phyloP scores from a whole-genome alignment of 2,329 filamentous ascomycete genomes.

The Eutypa lata region DNA sequence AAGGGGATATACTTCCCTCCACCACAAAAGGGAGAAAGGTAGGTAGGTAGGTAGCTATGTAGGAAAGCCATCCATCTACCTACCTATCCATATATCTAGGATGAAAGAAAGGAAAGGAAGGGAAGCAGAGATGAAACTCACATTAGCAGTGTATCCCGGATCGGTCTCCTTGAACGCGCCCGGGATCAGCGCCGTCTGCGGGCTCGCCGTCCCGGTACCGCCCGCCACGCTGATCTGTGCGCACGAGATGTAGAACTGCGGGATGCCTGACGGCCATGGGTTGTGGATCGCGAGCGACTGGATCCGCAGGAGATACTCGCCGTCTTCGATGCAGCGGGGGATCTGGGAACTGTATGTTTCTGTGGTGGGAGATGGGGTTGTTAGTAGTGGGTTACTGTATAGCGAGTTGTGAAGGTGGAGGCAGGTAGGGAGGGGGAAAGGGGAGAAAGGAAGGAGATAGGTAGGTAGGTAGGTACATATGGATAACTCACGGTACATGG shows the following conservation, averaged over 20 bases:
- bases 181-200: slow-evolving; percentile 31
- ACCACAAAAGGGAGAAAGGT: too few species aligned
- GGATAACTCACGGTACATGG: slow-evolving; percentile 28
- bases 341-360: slow-evolving; percentile 39
- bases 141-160: slow-evolving; percentile 42
- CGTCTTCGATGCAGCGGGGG: slow-evolving; percentile 49
- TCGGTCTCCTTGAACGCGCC: slow-evolving; percentile 37
- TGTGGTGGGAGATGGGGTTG: slow-evolving; percentile 7
- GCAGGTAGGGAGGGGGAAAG: background rate
- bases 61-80: too few species aligned
- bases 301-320: slow-evolving; percentile 58
- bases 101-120: too few species aligned
- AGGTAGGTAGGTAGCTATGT: too few species aligned
- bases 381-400: too few species aligned
- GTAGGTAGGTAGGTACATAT: too few species aligned
- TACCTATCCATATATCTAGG: too few species aligned
- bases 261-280: slow-evolving; percentile 40
- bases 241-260: slow-evolving; percentile 47
- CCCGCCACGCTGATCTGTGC: slow-evolving; percentile 45
- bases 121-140: too few species aligned
- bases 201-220: slow-evolving; percentile 30
- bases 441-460: too few species aligned
- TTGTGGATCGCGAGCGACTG: slow-evolving; percentile 62
- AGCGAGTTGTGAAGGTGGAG: too few species aligned
- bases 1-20: too few species aligned